These are phyloP conservation scores for Guillardia theta DNA, from an alignment of 78 protist species.

Conservation along the genomic window DNA sequence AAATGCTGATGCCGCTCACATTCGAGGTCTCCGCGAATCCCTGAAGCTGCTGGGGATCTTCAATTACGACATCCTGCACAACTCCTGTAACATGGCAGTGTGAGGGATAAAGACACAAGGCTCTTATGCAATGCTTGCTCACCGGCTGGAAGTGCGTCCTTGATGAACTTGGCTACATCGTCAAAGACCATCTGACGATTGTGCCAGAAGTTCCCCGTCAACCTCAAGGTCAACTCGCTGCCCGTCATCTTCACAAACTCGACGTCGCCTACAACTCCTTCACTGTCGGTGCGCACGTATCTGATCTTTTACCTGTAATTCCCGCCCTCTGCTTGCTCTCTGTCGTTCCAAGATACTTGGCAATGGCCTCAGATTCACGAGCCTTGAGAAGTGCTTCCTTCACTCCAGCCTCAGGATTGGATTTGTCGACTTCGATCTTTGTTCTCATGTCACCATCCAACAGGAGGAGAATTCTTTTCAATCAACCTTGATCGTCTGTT, in stretches of 20 bases:
- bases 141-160: not conserved
- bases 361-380: not conserved
- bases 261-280: too few species aligned
- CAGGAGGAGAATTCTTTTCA: too few species aligned
- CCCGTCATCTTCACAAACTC: not conserved
- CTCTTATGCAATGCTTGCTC: too few species aligned
- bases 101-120: too few species aligned
- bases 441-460: too few species aligned
- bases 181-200: not conserved
- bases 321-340: not conserved
- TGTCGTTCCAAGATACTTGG: not conserved
- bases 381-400: not conserved
- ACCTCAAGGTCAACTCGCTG: not conserved
- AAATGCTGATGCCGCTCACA: too few species aligned
- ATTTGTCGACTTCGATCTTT: not conserved
- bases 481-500: too few species aligned
- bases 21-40: slow-evolving; percentile 23
- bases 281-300: too few species aligned
- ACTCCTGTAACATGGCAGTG: too few species aligned
- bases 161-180: not conserved
- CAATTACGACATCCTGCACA: not conserved
- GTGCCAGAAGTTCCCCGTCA: slow-evolving; percentile 5
- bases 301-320: too few species aligned
- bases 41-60: not conserved
- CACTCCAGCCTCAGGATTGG: not conserved